Evolutionary conservation across 192 early-diverging fungal species (phyloP), one percentile per base, ranked within the genome.

Genomic region (Entomortierella lignicola): DNA sequence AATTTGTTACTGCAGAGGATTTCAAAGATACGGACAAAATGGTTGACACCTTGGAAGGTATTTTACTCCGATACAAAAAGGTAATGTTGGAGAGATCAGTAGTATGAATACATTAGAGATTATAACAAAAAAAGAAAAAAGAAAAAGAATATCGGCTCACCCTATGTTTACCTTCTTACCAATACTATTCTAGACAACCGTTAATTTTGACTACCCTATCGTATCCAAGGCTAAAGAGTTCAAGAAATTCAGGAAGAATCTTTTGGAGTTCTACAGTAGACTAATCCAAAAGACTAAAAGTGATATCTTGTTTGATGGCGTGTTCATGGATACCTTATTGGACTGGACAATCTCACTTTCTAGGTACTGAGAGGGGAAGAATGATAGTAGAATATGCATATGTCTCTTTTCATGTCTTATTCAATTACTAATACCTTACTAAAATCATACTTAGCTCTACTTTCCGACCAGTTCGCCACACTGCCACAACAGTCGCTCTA

Each of bases 381-480:
- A 7, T 37, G 34, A 37, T 37, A 10, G 4, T 42, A n/a, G n/a
- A n/a, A n/a, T n/a, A n/a, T n/a, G n/a, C n/a, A n/a, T n/a, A n/a
- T n/a, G n/a, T n/a, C n/a, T n/a, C n/a, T n/a, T n/a, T n/a, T n/a
- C n/a, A n/a, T n/a, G n/a, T n/a, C n/a, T n/a, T n/a, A n/a, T n/a
- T n/a, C n/a, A n/a, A n/a, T n/a, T n/a, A n/a, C n/a, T n/a, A n/a
- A n/a, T n/a, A n/a, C n/a, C n/a, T n/a, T n/a, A 41, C 37, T 61
- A 20, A 37, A 8, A 1, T 39, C 42, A 21, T 13, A 37, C 50
- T 4, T 32, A 91, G 91, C 32, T 93, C 94, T 2, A 63, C 89
- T 1, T 97, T 93, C 62, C 88, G 96, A 20, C 94, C 96, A 13
- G 95, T 99, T 77, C 85, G 98, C 6, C 97, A 99, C 65, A 96